Base-by-base conservation (phyloP, 2,329 filamentous ascomycete genomes). In the Xylaria multiplex region DNA sequence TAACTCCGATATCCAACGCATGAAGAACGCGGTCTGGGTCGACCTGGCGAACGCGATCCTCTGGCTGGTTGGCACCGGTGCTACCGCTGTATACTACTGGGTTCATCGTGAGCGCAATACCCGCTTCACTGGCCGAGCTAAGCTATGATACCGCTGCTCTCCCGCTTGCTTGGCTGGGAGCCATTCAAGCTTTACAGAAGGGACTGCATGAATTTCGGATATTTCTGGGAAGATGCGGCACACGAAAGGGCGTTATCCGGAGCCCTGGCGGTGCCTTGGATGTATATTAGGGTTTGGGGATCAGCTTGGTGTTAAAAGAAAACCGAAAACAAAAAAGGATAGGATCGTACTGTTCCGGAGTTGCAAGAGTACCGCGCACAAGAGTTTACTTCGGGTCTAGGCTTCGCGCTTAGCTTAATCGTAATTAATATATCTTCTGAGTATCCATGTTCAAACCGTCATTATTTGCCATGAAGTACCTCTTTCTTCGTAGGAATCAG, bases 1-100 rank as follows among this genome's bases (percentile, higher is more conserved):
- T 14, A 85, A 92, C 75, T 72, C 73, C 46, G 88, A 85, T 56
- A 85, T 95, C 64, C 81, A 83, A 70, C 86, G 92, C 63, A 97
- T 97, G 93, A 93, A 93, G 81, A 89, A 90, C 75, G 92, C 93
- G 5, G 92, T 96, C 16, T 97, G 92, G 91, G 84, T 97, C 52
- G 91, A 95, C 77, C 78, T 97, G 57, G 82, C 86, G 53, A 92
- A 90, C 76, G 86, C 93, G 77, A 76, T 93, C 14, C 82, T 97
- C 57, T 97, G 93, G 93, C 80, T 93, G 56, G 78, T 90, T 53
- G 89, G 87, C 2, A 84, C 86, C 3, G 65, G 85, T 13, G 86
- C 84, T 32, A 82, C 85, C 14, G 81, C 81, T 14, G 76, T 83
- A 1, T 86, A 90, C 75, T 93, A 88, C 84, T 88, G 82, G 77